phyloP scores from a whole-genome alignment of 2,329 filamentous ascomycete genomes.

The Cadophora gregata region DNA sequence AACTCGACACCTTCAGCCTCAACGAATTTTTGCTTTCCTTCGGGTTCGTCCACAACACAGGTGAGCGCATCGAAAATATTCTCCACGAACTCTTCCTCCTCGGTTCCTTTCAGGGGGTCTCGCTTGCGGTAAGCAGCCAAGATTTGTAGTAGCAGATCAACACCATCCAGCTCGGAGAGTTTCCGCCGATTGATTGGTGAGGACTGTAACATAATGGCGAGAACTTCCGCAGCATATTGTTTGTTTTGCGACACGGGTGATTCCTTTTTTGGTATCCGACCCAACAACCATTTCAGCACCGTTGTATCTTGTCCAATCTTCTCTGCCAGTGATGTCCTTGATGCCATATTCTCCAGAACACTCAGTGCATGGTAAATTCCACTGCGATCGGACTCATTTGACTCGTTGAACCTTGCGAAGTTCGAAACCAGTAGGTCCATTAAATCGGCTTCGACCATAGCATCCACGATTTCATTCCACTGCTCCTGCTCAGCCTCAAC shows the following conservation, averaged over 20 bases:
- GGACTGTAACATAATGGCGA: conserved; percentile 86
- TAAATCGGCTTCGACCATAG: conserved; percentile 70
- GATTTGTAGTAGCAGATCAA: conserved; percentile 82
- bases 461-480: conserved; percentile 79
- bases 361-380: conserved; percentile 87
- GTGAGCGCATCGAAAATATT: conserved; percentile 90
- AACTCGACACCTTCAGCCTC: conserved; percentile 93
- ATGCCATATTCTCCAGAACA: conserved; percentile 86
- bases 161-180: conserved; percentile 70
- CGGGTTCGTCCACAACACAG: conserved; percentile 75
- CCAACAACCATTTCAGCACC: conserved; percentile 78
- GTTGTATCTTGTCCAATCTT: conserved; percentile 72
- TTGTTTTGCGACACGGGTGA: conserved; percentile 82
- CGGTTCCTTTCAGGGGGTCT: conserved; percentile 82
- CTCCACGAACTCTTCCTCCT: conserved; percentile 94
- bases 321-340: conserved; percentile 70
- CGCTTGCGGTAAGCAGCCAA: conserved; percentile 83
- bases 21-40: conserved; percentile 81
- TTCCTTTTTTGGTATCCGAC: conserved; percentile 74
- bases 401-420: conserved; percentile 79
- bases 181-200: conserved; percentile 68
- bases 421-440: conserved; percentile 78
- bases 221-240: conserved; percentile 90
- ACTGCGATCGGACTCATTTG: conserved; percentile 73
- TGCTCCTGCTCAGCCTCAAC: conserved; percentile 80